phyloP scores from a whole-genome alignment of 345 rosid genomes.

The Chamaenerion angustifolium region DNA sequence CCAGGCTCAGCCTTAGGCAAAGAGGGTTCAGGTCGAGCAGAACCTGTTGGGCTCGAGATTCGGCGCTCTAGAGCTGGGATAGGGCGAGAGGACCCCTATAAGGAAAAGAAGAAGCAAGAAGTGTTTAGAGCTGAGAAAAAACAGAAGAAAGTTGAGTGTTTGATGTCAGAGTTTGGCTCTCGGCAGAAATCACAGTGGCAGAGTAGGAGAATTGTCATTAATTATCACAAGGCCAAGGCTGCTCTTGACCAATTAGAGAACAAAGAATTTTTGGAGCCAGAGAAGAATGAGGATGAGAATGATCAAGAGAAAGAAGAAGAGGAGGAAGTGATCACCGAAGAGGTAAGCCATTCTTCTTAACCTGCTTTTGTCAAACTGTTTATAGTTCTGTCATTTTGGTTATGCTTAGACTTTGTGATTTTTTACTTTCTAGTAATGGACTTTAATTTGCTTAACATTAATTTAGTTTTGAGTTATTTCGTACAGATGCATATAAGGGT shows the following conservation, averaged over 20 bases:
- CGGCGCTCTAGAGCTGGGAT: slow-evolving; percentile 79
- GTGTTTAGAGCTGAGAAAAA: slow-evolving; percentile 44
- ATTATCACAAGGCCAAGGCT: slow-evolving; percentile 68
- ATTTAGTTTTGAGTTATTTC: too few species aligned
- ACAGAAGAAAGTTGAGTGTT: slow-evolving; percentile 38
- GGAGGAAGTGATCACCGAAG: slow-evolving; percentile 63
- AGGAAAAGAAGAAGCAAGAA: slow-evolving; percentile 69
- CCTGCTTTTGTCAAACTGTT: too few species aligned
- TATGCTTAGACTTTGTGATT: too few species aligned
- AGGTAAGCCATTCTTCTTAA: slow-evolving; percentile 23
- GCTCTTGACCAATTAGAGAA: slow-evolving; percentile 88
- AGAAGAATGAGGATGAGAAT: slow-evolving; percentile 45
- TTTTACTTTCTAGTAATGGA: too few species aligned
- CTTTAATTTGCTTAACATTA: too few species aligned
- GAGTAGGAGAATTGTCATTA: slow-evolving; percentile 43
- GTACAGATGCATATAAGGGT: too few species aligned
- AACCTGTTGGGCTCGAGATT: slow-evolving; percentile 72
- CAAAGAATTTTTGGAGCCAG: slow-evolving; percentile 38
- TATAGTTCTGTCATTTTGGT: too few species aligned
- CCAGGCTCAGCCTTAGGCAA: slow-evolving; percentile 87
- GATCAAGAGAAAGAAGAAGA: slow-evolving; percentile 40
- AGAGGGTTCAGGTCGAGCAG: slow-evolving; percentile 55
- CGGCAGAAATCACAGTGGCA: slow-evolving; percentile 79
- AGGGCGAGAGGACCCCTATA: slow-evolving; percentile 68
- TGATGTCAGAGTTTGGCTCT: slow-evolving; percentile 73